Percentiles rank a stretch among this genome's conserved stretches.
These are phyloP conservation scores for Lentinus brumalis DNA, from an alignment of 768 basidiomycete genomes.

Conservation along the genomic window DNA sequence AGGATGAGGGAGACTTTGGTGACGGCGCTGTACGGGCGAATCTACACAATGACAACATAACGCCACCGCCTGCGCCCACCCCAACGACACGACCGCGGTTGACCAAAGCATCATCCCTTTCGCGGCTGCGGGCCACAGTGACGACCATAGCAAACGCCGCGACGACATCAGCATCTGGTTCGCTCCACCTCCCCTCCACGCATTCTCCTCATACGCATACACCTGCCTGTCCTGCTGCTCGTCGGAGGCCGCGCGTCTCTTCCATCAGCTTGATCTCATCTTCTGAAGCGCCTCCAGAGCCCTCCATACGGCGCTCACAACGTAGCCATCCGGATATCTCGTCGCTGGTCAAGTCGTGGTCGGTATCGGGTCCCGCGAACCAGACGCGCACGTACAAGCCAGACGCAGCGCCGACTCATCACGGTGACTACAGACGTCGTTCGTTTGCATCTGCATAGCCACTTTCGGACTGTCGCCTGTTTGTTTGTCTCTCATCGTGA, in stretches of 20 bases:
- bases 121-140: conserved; percentile 24
- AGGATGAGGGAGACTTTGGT: conserved; percentile 26
- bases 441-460: background rate
- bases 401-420: conserved; percentile 3
- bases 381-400: conserved; percentile 52
- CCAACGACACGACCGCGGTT: background rate
- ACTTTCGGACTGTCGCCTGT: no score
- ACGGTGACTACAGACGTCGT: background rate
- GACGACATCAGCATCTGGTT: conserved; percentile 14
- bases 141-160: conserved; percentile 24
- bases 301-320: conserved; percentile 48
- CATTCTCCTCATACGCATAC: background rate
- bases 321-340: conserved; percentile 59
- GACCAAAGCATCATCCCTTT: conserved; percentile 11
- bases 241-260: conserved; percentile 19
- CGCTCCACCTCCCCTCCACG: conserved; percentile 6
- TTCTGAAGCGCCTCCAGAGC: conserved; percentile 44
- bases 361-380: conserved; percentile 58
- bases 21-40: conserved; percentile 7
- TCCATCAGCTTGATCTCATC: conserved; percentile 38
- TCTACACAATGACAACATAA: background rate
- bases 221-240: conserved; percentile 4
- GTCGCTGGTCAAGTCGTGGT: conserved; percentile 62
- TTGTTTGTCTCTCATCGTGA: background rate
- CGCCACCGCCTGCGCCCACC: background rate